phyloP scores from a whole-genome alignment of 2,329 filamentous ascomycete genomes.

The Neofusicoccum cordaticola region DNA sequence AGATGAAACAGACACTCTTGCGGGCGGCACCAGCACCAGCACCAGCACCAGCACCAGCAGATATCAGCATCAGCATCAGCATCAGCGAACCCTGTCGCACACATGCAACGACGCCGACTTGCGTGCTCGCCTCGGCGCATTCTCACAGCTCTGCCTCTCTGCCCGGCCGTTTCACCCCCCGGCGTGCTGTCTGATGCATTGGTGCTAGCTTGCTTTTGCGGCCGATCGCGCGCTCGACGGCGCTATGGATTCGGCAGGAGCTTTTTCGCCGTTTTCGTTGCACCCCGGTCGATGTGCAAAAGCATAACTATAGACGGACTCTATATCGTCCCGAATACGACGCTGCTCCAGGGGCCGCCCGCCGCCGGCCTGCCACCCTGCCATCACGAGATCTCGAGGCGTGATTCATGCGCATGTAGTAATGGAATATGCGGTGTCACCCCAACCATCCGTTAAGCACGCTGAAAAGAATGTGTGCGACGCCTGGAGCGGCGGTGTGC shows the following conservation, averaged over 20 bases:
- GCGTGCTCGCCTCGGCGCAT: neutral
- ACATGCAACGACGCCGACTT: conserved; percentile 4
- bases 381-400: conserved; percentile 6
- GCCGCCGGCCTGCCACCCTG: neutral
- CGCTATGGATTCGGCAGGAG: neutral
- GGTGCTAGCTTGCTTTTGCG: neutral
- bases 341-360: neutral
- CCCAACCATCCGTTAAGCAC: conserved; percentile 6
- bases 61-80: neutral
- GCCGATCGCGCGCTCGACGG: neutral
- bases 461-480: conserved; percentile 8
- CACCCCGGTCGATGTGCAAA: conserved; percentile 3
- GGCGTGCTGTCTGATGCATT: neutral
- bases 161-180: neutral
- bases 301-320: conserved; percentile 10
- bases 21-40: neutral
- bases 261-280: neutral
- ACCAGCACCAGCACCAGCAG: conserved; percentile 1
- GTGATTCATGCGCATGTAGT: conserved; percentile 12
- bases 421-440: conserved; percentile 11
- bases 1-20: conserved; percentile 6
- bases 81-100: neutral
- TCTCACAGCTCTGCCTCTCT: neutral
- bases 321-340: conserved; percentile 13
- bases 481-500: neutral